These are phyloP conservation scores for Piloderma croceum DNA, from an alignment of 768 basidiomycete species.

Conservation along the genomic window DNA sequence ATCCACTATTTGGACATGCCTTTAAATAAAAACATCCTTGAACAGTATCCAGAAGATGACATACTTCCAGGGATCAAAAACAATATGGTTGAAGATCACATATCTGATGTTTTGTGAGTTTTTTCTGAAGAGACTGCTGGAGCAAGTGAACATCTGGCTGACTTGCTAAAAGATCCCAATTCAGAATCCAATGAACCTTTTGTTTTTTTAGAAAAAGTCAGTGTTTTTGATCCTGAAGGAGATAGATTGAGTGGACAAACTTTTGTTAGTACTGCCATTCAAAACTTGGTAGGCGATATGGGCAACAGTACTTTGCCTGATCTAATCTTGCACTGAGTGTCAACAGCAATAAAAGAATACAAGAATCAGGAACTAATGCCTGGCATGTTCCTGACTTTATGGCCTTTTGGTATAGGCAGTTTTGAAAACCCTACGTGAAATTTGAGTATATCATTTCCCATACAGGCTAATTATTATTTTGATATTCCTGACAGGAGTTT, in stretches of 20 bases:
- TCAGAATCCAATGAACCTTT: too few relatives aligned
- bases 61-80: too few relatives aligned
- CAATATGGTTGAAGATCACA: too few relatives aligned
- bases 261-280: constrained; percentile 21
- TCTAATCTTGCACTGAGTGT: constrained; percentile 16
- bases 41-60: too few relatives aligned
- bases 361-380: constrained; percentile 26
- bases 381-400: constrained; percentile 27
- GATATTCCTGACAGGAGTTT: constrained; percentile 16
- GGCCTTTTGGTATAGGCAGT: constrained; percentile 26
- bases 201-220: constrained; percentile 23
- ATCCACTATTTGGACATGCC: too few relatives aligned
- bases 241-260: constrained; percentile 15
- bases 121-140: constrained; percentile 26
- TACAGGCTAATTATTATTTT: constrained; percentile 21
- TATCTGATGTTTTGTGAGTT: not conserved
- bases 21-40: constrained; percentile 17
- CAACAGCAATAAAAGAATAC: constrained; percentile 23
- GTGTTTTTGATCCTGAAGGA: constrained; percentile 25
- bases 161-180: too few relatives aligned
- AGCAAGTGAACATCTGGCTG: constrained; percentile 20
- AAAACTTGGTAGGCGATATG: constrained; percentile 17
- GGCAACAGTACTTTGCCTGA: too few relatives aligned
- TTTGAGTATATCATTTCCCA: constrained; percentile 11
- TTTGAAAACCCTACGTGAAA: constrained; percentile 18